Base-by-base conservation (phyloP, 345 rosid species). In the Acer saccharum region DNA sequence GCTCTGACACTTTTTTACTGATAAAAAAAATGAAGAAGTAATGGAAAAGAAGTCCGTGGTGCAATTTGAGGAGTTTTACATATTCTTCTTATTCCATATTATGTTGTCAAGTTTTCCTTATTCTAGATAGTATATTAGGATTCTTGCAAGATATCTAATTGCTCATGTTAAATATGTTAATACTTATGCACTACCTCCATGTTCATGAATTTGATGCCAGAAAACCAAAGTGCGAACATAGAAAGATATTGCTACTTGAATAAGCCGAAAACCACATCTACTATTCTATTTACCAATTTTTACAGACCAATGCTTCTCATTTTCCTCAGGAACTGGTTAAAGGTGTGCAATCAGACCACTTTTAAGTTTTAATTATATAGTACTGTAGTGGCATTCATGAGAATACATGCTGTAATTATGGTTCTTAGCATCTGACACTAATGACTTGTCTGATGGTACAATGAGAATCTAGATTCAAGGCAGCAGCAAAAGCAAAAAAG, bases 301-400 rank as follows among this genome's bases (percentile, higher is more conserved):
- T 91, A 61, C 82, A 75, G 74, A 74, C 83, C 29, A 58, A 62
- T 21, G 52, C 82, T 75, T 55, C 76, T 67, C 84, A 89, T 84
- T 90, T 90, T 80, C 92, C 92, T 63, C 77, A 68, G 78, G 90
- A 87, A 78, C 74, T 86, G 69, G 48, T 89, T 81, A 79, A 80
- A 89, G 92, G 94, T 88, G 76, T 18, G 76, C 48, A 52, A 43
- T 46, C 65, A 16, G 39, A 72, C 69, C n/a, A 41, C 67, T 29
- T 29, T 29, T 29, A 29, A 29, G 32, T 75, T 54, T 13, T 69
- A 18, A 72, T 25, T 72, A 63, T 65, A 65, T 80, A 11, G 8
- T 39, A 52, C 35, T 60, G 32, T 52, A 52, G 52, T 60, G 32
- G 1, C 20, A 66, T 75, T 65, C 18, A 23, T 48, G 71, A 52